These are phyloP conservation scores for Arachis stenosperma DNA, from an alignment of 306 rosid species.

Conservation along the genomic window DNA sequence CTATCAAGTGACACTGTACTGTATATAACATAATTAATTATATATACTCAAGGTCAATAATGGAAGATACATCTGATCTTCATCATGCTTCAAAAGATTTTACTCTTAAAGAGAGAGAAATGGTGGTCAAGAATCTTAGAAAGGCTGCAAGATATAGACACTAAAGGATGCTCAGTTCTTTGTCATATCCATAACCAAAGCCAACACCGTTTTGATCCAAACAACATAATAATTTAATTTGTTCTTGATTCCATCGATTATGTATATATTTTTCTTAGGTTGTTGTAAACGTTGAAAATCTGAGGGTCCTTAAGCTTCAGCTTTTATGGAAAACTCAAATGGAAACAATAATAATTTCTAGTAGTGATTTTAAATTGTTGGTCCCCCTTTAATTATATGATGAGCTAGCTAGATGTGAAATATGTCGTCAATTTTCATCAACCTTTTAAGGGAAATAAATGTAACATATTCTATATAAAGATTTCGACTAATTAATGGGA, in stretches of 20 bases:
- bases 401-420: not conserved
- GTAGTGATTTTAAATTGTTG: not conserved
- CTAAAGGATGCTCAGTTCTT: not conserved
- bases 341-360: not conserved
- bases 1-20: no score
- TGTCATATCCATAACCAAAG: constrained; percentile 10
- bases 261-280: not conserved
- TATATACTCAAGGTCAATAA: not conserved
- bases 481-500: not conserved
- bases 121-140: constrained; percentile 14
- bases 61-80: not conserved
- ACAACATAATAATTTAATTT: not conserved
- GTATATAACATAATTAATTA: no score
- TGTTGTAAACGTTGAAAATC: constrained; percentile 14
- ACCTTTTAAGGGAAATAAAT: not conserved
- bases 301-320: constrained; percentile 22
- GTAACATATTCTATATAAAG: not conserved
- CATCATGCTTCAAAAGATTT: constrained; percentile 18
- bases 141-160: constrained; percentile 15
- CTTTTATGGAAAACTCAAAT: constrained; percentile 28
- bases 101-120: not conserved
- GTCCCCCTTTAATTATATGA: constrained; percentile 15
- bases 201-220: not conserved
- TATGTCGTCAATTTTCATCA: not conserved
- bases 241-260: not conserved